Evolutionary conservation across 768 basidiomycete genomes (phyloP).

Genomic region (Cyathus striatus): DNA sequence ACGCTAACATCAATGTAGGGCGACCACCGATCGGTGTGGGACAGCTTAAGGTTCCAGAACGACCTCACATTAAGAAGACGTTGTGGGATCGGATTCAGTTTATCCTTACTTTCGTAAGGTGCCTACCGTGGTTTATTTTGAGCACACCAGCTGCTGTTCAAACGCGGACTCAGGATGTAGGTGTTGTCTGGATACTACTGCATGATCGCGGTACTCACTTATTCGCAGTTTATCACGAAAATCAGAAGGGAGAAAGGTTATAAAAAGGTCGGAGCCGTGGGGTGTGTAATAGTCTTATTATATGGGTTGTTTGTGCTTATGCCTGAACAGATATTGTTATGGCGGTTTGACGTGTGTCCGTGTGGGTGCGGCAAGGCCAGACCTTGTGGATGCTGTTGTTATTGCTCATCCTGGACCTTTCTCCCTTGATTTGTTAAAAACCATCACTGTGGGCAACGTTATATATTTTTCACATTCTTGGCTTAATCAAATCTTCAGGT

Average conservation of each 20-base stretch:
- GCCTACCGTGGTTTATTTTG: conserved; percentile 20
- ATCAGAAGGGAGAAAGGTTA: conserved; percentile 35
- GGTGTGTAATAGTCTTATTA: conserved; percentile 18
- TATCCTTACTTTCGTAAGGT: too few relatives aligned
- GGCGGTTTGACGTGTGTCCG: conserved; percentile 13
- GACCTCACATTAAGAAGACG: conserved; percentile 27
- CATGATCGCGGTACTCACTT: too few relatives aligned
- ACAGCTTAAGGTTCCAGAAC: conserved; percentile 18
- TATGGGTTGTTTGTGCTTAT: neutral
- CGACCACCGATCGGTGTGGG: conserved; percentile 21
- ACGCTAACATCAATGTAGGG: too few relatives aligned
- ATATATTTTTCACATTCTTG: neutral
- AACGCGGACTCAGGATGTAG: conserved; percentile 23
- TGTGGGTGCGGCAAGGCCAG: conserved; percentile 9
- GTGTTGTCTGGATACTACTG: too few relatives aligned
- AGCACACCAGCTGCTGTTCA: conserved; percentile 27
- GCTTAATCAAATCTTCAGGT: conserved; percentile 6
- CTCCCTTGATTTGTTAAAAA: conserved; percentile 4
- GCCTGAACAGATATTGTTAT: conserved; percentile 14
- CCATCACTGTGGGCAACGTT: too few relatives aligned
- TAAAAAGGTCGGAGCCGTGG: conserved; percentile 36
- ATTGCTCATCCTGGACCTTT: conserved; percentile 15
- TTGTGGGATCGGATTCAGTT: too few relatives aligned
- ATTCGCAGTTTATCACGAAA: too few relatives aligned
- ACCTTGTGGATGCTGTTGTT: conserved; percentile 14